Percentiles rank a stretch among this genome's conserved stretches.
Evolutionary conservation across 2,329 filamentous ascomycete genomes (phyloP).

Genomic region (Teratosphaeriaceae sp.): DNA sequence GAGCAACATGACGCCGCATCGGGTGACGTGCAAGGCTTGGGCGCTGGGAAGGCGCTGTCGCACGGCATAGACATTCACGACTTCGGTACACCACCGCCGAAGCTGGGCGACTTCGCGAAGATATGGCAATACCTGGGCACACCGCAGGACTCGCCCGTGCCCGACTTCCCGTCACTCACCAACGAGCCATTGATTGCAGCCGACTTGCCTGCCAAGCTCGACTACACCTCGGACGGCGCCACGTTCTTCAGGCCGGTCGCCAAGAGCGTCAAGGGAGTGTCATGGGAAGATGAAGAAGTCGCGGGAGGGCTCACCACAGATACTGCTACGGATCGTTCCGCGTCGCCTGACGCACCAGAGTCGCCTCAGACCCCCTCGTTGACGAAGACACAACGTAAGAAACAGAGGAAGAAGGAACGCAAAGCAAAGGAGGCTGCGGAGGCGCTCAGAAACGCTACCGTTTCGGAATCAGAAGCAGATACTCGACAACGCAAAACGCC

Average conservation of each 20-base stretch:
- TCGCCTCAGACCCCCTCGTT: conserved; percentile 15
- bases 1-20: conserved; percentile 3
- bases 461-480: conserved; percentile 31
- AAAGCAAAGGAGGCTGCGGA: conserved; percentile 20
- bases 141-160: conserved; percentile 11
- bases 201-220: conserved; percentile 19
- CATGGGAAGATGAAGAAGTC: conserved; percentile 15
- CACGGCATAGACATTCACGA: conserved; percentile 12
- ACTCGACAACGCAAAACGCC: conserved; percentile 22
- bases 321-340: conserved; percentile 15
- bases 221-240: conserved; percentile 41
- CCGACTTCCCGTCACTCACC: conserved; percentile 1
- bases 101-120: conserved; percentile 41
- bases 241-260: conserved; percentile 17
- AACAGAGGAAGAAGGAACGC: conserved; percentile 27
- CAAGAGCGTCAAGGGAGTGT: conserved; percentile 2
- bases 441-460: conserved; percentile 18
- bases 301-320: conserved; percentile 13
- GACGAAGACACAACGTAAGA: conserved; percentile 33
- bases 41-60: background rate
- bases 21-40: background rate
- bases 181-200: background rate
- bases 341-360: conserved; percentile 1
- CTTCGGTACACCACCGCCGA: conserved; percentile 11
- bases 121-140: conserved; percentile 41